phyloP scores from a whole-genome alignment of 169 alveolate species.

The Eimeria sp. region DNA sequence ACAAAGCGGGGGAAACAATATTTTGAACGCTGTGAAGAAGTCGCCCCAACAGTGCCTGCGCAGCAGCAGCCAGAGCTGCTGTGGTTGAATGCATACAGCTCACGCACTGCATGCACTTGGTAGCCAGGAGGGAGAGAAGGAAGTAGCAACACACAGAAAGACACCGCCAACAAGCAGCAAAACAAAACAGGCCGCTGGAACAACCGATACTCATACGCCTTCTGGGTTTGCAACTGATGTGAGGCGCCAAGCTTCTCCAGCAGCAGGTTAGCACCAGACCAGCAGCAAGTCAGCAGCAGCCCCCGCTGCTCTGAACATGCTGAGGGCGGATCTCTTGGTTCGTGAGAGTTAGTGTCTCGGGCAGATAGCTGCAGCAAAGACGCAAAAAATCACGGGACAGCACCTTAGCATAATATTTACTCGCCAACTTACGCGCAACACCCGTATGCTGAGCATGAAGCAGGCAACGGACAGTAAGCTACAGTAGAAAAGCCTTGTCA shows the following conservation, averaged over 20 bases:
- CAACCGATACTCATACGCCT: neutral
- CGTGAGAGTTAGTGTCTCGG: conserved; percentile 71
- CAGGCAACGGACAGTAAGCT: neutral
- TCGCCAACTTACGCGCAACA: no score
- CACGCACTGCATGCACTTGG: neutral
- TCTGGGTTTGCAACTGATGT: neutral
- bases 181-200: neutral
- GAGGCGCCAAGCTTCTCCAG: no score
- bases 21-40: neutral
- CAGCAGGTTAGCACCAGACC: no score
- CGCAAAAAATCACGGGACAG: no score
- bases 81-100: neutral
- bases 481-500: neutral
- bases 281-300: conserved; percentile 72
- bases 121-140: neutral
- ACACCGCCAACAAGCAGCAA: neutral
- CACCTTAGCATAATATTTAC: no score
- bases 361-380: conserved; percentile 72
- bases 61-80: neutral
- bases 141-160: neutral
- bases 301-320: conserved; percentile 57
- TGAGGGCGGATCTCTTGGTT: conserved; percentile 73
- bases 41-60: neutral
- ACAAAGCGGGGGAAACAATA: neutral
- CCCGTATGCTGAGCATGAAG: neutral